Evolutionary conservation across 495 filamentous ascomycete species (phyloP), one percentile per base, ranked within the genome.

Genomic region (Hamigera avellanea): DNA sequence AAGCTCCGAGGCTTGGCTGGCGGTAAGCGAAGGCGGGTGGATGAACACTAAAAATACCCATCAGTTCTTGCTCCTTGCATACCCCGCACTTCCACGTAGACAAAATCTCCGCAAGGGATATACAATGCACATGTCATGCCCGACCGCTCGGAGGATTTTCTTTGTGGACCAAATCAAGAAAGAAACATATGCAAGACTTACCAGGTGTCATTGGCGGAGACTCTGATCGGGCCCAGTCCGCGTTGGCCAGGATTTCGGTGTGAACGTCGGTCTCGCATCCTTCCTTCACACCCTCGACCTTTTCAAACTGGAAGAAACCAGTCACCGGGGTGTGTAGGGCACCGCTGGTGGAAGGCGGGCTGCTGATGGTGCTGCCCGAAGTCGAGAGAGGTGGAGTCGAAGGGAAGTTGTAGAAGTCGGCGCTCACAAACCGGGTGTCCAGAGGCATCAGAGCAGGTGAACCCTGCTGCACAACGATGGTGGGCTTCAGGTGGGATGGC

Each of bases 151-250:
- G n/a, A n/a, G n/a, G n/a, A n/a, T n/a, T 40, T 18, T 36, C 35
- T 40, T 38, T 27, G 8, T 8, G 8, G 23, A 23, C 12, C 4
- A 50, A 26, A 40, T 15, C 29, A 17, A 29, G 10, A 49, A 45
- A 36, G 29, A 34, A 44, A 42, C 25, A 23, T 19, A 18, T 50
- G 46, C 26, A 31, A 30, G 44, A 80, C 86, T 60, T 81, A 95
- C 88, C 83, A 75, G 91, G 91, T 52, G 87, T 91, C 69, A 96
- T 72, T 7, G 86, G 85, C 40, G 91, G 87, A 15, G 86, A 93
- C 13, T 70, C 72, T 28, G 75, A 79, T 49, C 75, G 75, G 26
- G 76, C 62, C 80, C 82, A 93, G 40, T 89, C 83, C 46, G 79
- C 70, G 45, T 69, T 72, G 32, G 84, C 78, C 44, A 93, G 73